Conservation (phyloP, 495 filamentous ascomycete genomes). For the Oidiodendron maius region DNA sequence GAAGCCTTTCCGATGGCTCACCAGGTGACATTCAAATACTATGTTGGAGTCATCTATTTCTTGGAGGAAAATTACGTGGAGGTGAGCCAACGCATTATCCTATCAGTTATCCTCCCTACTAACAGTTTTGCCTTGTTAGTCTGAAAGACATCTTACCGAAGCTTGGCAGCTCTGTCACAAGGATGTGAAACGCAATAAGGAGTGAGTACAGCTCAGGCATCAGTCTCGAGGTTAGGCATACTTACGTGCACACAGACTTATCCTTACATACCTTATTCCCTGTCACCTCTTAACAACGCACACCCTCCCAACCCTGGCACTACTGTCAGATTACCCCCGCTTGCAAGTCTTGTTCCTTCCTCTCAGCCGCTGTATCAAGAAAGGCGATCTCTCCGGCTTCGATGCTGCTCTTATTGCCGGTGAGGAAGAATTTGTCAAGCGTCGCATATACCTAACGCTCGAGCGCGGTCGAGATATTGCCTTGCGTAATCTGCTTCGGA, state of each 20-base stretch:
- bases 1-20: conserved; percentile 77
- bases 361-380: conserved; percentile 68
- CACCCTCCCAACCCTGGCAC: conserved; percentile 62
- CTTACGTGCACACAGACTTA: conserved; percentile 50
- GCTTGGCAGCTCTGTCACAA: conserved; percentile 75
- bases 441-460: conserved; percentile 91
- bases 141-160: conserved; percentile 70
- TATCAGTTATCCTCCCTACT: conserved; percentile 3
- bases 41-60: conserved; percentile 82
- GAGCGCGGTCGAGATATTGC: conserved; percentile 89
- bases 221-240: not conserved
- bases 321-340: conserved; percentile 71
- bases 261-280: conserved; percentile 93
- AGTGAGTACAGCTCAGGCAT: conserved; percentile 45
- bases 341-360: conserved; percentile 74
- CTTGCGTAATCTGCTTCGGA: conserved; percentile 81
- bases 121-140: conserved; percentile 37
- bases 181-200: conserved; percentile 64
- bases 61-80: conserved; percentile 84
- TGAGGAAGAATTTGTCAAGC: conserved; percentile 84
- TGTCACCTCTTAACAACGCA: conserved; percentile 85
- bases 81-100: conserved; percentile 33
- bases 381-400: conserved; percentile 76
- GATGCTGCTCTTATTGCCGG: conserved; percentile 74
- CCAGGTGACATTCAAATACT: conserved; percentile 95